Base-by-base conservation (phyloP, 192 early-diverging fungal species). In the Coemansia sp. region DNA sequence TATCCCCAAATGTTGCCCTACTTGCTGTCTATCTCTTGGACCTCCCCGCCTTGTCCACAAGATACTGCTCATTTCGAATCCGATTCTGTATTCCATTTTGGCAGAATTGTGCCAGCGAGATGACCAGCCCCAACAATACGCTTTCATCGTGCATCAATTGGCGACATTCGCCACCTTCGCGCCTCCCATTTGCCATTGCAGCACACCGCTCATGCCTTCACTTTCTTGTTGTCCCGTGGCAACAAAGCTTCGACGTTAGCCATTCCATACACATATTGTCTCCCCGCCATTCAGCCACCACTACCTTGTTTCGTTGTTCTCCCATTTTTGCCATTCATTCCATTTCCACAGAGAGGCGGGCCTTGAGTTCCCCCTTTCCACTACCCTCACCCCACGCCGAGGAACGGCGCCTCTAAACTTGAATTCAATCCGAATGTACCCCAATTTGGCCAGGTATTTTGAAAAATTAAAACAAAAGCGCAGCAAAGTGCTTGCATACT, bases 201-300 rank as follows among this genome's bases (percentile, higher is more conserved):
- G 52, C 55, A 34, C 34, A 34, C n/a, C 17, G 10, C 55, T 17
- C n/a, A 5, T 36, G 11, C 33, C 55, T 35, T 57, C 33, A 13
- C 6, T 35, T 57, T 57, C 34, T 17, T 34, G 55, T 34, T 33
- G 29, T 57, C 34, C 34, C 34, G 55, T 57, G 55, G 55, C 32
- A 57, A 57, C 55, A 57, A 34, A 35, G 55, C 55, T 19, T 36
- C 19, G 9, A 17, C 34, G 34, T 17, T 57, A 36, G 55, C 34
- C 55, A 34, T 57, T 57, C 29, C 33, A 36, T 57, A 40, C 32
- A 32, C 43, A 22, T 45, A 49, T 61, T 69, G 25, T 53, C 49
- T 53, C 71, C 56, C 58, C 50, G 49, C 71, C 36, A 63, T 59
- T 46, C 66, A 68, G 71, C 66, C 62, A 67, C 70, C 55, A 34